These are phyloP conservation scores for Coelastrella sp. DNA, from an alignment of 139 green algal species.

Conservation along the genomic window DNA sequence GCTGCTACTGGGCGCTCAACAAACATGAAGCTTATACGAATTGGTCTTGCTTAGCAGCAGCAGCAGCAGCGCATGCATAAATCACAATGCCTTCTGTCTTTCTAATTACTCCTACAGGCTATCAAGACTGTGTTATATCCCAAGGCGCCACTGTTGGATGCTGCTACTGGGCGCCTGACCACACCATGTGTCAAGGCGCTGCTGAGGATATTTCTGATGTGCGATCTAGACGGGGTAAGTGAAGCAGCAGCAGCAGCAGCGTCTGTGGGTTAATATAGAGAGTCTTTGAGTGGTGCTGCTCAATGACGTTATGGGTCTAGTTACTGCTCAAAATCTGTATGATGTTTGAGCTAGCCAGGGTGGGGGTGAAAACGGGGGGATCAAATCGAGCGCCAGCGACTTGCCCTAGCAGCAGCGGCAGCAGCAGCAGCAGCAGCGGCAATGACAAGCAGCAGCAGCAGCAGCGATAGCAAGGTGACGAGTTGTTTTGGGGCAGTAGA, in stretches of 20 bases:
- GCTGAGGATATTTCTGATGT: constrained; percentile 88
- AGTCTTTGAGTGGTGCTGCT: too few relatives aligned
- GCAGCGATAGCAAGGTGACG: too few relatives aligned
- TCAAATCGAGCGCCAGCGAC: too few relatives aligned
- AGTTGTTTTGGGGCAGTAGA: background rate
- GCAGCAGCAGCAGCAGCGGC: background rate
- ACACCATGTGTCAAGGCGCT: constrained; percentile 79
- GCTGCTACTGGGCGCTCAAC: constrained; percentile 62
- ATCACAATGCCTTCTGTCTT: background rate
- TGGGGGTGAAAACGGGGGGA: too few relatives aligned
- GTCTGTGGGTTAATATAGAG: background rate
- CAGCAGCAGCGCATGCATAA: too few relatives aligned
- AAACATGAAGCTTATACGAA: too few relatives aligned
- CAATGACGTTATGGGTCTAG: too few relatives aligned
- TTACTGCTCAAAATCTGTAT: too few relatives aligned
- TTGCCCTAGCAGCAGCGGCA: background rate
- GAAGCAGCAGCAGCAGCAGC: background rate
- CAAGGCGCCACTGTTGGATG: constrained; percentile 82
- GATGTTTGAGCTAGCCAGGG: too few relatives aligned
- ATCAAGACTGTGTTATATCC: constrained; percentile 82
- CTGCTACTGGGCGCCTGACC: constrained; percentile 61
- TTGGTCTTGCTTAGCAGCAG: too few relatives aligned
- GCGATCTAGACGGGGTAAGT: constrained; percentile 77
- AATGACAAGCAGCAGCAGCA: background rate
- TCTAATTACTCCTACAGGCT: background rate